Evolutionary conservation across 805 yeast genomes (phyloP), one percentile per base, ranked within the genome.

Genomic region (Wickerhamiella allomyrinae): DNA sequence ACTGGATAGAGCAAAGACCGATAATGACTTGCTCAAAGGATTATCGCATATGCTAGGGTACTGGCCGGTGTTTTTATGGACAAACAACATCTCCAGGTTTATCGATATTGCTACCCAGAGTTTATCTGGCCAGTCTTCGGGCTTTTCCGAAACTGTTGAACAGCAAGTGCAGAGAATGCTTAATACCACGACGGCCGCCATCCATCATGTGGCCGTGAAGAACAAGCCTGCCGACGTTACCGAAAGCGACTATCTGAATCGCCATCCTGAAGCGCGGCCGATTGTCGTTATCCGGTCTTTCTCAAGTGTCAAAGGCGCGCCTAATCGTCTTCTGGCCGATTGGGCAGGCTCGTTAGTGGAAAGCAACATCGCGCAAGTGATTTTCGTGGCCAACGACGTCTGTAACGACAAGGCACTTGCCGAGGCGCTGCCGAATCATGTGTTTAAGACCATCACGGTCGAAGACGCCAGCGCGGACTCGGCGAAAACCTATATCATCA

Each of bases 51-150:
- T 83, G 57, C 55, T 86, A 20, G 98, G 98, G 0, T 91, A 91
- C 59, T 84, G 74, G 66, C 98, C 98, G 1, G 78, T 84, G 5
- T 91, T 91, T 58, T 82, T 95, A 19, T 89, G 96, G 95, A 63
- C 87, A 46, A 84, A 84, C 57, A 73, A 80, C 2, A 63, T 87
- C 10, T 75, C 94, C 0, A 74, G 76, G 44, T 77, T 86, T 45
- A 63, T 84, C 37, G 98, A 91, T 61, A 67, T 91, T 53, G 84
- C 78, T 42, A 80, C 82, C 15, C 94, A 85, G 56, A 89, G 96
- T 44, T 58, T 89, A 34, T 85, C 94, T 1, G 98, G 97, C 1
- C 96, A 86, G 57, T 20, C 41, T 1, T 43, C 55, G 36, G 56
- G 60, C 40, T 19, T 57, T 42, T 48, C 58, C 17, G 49, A 61